Conservation (phyloP, 1,284 basidiomycete genomes). For the Cystobasidium pallidum region DNA sequence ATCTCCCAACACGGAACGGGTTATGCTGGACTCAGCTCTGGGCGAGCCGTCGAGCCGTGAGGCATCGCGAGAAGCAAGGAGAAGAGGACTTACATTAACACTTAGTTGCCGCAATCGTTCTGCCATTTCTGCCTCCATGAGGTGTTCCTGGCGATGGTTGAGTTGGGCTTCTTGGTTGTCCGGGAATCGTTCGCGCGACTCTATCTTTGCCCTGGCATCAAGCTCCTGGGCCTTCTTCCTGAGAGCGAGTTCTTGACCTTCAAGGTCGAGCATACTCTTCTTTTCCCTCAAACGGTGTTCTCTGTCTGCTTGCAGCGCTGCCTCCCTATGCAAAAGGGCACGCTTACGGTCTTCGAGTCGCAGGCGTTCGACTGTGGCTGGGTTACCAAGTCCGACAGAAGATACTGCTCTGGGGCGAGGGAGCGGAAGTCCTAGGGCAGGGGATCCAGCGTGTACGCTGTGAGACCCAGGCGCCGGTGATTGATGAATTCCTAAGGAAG, state of each 20-base stretch:
- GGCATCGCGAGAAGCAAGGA: no score
- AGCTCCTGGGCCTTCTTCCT: slow-evolving; percentile 19
- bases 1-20: no score
- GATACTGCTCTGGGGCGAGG: slow-evolving; percentile 17
- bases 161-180: slow-evolving; percentile 29
- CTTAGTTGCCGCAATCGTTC: slow-evolving; percentile 11
- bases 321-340: slow-evolving; percentile 19
- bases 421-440: not conserved
- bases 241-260: slow-evolving; percentile 11
- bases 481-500: not conserved
- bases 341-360: slow-evolving; percentile 33
- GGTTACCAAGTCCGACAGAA: not conserved
- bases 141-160: not conserved
- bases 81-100: slow-evolving; percentile 29
- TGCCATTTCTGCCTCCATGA: slow-evolving; percentile 21
- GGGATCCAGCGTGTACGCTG: not conserved
- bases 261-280: slow-evolving; percentile 22
- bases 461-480: not conserved
- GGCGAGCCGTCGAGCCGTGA: no score
- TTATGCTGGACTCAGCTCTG: no score
- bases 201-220: slow-evolving; percentile 5
- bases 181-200: not conserved
- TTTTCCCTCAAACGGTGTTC: slow-evolving; percentile 5
- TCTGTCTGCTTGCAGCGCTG: slow-evolving; percentile 6
- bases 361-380: slow-evolving; percentile 20